Evolutionary conservation across 257 asterid species (phyloP).

Genomic region (Paulownia fortunei): DNA sequence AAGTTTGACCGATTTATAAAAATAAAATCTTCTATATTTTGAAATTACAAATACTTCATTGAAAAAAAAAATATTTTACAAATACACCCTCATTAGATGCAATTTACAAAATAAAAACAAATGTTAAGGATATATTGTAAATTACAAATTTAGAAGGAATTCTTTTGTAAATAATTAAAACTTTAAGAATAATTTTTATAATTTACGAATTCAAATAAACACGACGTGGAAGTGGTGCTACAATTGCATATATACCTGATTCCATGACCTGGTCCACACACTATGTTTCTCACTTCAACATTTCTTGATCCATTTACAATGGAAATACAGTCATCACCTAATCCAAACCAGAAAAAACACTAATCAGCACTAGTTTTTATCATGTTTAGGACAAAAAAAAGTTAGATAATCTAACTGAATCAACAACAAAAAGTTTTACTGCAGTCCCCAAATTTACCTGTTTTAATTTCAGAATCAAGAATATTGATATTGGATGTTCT

Average conservation of each 20-base stretch:
- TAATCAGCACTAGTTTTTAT: not conserved
- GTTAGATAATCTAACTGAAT: not conserved
- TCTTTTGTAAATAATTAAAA: not conserved
- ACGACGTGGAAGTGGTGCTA: not conserved
- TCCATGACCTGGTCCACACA: constrained; percentile 98
- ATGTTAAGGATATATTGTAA: too few relatives aligned
- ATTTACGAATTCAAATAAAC: not conserved
- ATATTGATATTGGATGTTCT: constrained; percentile 48
- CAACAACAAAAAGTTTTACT: constrained; percentile 23
- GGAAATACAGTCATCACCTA: constrained; percentile 94
- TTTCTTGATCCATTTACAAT: constrained; percentile 76
- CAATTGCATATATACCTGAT: constrained; percentile 63
- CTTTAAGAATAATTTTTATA: not conserved
- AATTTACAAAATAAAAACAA: not conserved
- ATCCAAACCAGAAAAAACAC: constrained; percentile 19
- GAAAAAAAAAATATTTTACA: too few relatives aligned
- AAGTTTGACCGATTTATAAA: too few relatives aligned
- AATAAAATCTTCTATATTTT: too few relatives aligned
- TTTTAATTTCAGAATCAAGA: constrained; percentile 44
- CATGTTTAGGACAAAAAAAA: not conserved
- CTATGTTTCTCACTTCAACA: constrained; percentile 56
- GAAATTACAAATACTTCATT: too few relatives aligned
- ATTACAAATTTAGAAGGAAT: not conserved
- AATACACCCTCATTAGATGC: too few relatives aligned
- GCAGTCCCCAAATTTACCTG: constrained; percentile 43